Evolutionary conservation across 305 asterid genomes (phyloP), one percentile per base, ranked within the genome.

Genomic region (Fraxinus sp.): DNA sequence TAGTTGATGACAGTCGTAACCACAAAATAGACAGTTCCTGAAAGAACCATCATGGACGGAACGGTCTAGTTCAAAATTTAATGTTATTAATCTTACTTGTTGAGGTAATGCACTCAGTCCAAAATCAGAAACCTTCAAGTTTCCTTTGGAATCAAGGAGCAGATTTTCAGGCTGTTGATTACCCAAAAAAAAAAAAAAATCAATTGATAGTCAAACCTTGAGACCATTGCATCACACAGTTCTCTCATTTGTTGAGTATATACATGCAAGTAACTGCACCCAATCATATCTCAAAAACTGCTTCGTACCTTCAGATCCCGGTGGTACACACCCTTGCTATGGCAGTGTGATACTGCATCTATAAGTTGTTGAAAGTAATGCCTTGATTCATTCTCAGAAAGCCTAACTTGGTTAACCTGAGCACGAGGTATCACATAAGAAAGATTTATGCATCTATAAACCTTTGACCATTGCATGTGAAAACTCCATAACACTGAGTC

Each of bases 111-210:
- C 99, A 85, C 98, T 92, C 81, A 94, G 89, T 86, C 98, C 99
- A 87, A 96, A 96, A 91, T 96, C 99, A 81, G 97, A 96, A 80
- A 96, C 90, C 90, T 94, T 94, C 91, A 96, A 89, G 87, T 90
- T 96, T 81, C 91, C 97, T 83, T 86, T 75, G 89, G 93, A 88
- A 92, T 96, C 98, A 86, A 96, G 95, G 85, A 96, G 99, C 90
- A 96, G 91, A 85, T 96, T 96, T 90, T 96, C 98, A 83, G 99
- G 98, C 99, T 96, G 86, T 77, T 79, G 43, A 86, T 80, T 62
- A 81, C 79, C 59, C 7, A 46, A 46, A 13, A 46, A 41, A 37
- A 13, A 46, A 78, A 80, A 79, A 55, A 82, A 68, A 16, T 11
- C 81, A 78, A 79, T 79, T 71, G 73, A 83, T n/a, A 81, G 80